Base-by-base conservation (phyloP, 1,139 yeast genomes). In the Chernovozyma aurita region DNA sequence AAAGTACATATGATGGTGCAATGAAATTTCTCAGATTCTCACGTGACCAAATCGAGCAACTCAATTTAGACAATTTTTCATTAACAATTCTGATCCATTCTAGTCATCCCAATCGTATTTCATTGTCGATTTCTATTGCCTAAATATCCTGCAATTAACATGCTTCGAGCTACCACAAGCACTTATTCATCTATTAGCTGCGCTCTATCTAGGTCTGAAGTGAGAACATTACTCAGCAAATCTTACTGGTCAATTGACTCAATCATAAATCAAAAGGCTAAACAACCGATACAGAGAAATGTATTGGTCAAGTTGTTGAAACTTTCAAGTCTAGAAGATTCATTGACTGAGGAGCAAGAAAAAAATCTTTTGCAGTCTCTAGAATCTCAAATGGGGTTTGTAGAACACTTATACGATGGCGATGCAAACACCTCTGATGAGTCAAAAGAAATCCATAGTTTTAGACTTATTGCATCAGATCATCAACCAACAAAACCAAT, bases 381-480 rank as follows among this genome's bases (percentile, higher is more conserved):
- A 41, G 57, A 59, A 33, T 52, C 61, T 14, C 83, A 77, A 44
- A 61, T 76, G 49, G 55, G 58, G 12, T 71, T 77, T 44, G 61
- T 76, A 26, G 56, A 65, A 37, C 64, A 65, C 28, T 53, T 77
- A 36, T 72, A 73, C 36, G 57, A 47, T 28, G 28, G 28, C 12
- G 31, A 33, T 8, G 11, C 28, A 17, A 12, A 12, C 13, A 7
- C 9, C 4, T n/a, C 12, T 15, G 18, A 12, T 12, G 51, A 52
- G 6, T 50, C 45, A 3, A 42, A 35, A 11, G 37, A 35, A 3
- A 35, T 18, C 5, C 33, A n/a, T 6, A 48, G 53, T 17, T 69
- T 68, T 46, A 50, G 75, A 30, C 52, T 69, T 17, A 42, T 68
- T 7, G 57, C 59, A 6, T 46, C 59, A 5, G 75, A 69, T 41